Evolutionary conservation across 768 basidiomycete genomes (phyloP), one percentile per base, ranked within the genome.

Genomic region (Agrocybe praecox): DNA sequence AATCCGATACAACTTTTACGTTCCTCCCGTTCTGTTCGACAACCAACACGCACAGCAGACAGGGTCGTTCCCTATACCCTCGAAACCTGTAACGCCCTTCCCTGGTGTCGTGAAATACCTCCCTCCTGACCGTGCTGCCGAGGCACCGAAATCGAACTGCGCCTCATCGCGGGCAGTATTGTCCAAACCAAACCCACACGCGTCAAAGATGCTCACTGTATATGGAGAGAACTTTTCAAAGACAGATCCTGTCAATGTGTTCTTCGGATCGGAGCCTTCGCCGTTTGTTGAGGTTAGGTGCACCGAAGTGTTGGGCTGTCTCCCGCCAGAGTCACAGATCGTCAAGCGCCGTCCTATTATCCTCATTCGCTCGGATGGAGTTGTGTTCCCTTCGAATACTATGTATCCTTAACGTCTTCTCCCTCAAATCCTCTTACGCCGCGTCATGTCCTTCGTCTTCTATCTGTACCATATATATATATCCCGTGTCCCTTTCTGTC

Each of bases 1-100:
- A 83, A 84, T 94, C 52, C 88, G 94, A 59, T 94, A 95, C 75
- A 94, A 95, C 72, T 96, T 95, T 73, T 95, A 93, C 67, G 88
- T 95, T 12, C 94, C 94, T 29, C 90, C 91, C 1, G 82, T 88
- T 22, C 77, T 94, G 44, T 92, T 90, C 68, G 90, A 93, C 75
- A 86, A 86, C 63, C 90, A 89, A 69, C 86, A 85, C 59, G 81
- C 84, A n/a, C 77, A 85, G 18, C 85, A 84, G 65, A 85, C 80
- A 8, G 81, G 85, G 6, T 87, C 89, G 19, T 92, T 88, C 80
- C 89, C 90, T 29, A 83, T 89, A 55, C 89, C 91, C 17, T 84
- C 86, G 32, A 92, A 91, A 66, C 89, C 90, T 10, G 84, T 94
- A 58, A 94, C 94, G 17, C 89, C 92, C 1, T 89, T 92, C 79